Evolutionary conservation across 106 monocot genomes (phyloP), one percentile per base, ranked within the genome.

Genomic region (Dioscorea alata): DNA sequence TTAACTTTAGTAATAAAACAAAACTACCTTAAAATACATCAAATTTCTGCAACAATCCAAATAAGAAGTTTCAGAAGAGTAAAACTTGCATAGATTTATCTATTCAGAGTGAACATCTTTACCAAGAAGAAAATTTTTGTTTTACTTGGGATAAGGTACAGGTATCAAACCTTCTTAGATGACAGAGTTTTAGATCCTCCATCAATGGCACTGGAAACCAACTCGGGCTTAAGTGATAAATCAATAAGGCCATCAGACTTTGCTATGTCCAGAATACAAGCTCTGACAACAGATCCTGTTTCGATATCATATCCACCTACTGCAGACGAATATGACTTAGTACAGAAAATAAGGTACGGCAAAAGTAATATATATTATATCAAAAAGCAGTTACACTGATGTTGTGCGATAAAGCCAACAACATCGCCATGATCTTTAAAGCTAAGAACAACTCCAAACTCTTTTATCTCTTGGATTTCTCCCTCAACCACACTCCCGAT

Each of bases 361-460:
- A 3, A 8, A 42, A 42, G 42, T 5, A 42, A 54, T 0, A 54
- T 19, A 18, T 54, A 4, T 6, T 54, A 4, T 4, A 54, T 54
- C 22, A 67, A 50, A 50, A 52, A 64, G 48, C 15, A 61, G 74
- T 79, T 84, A 96, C 96, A 78, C 49, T 99, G 97, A 82, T 92
- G 87, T 23, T 87, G 66, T 56, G 89, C 71, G 50, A 89, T 69
- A 74, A 99, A 92, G 17, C 97, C 97, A 83, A 99, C 84, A 71
- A 81, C 64, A 81, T 90, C 83, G 61, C 24, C 56, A 61, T 87
- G 77, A 59, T 83, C 70, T 74, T 87, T 79, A 66, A 99, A 92
- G 60, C 77, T 83, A 56, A 99, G 34, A 50, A 92, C 81, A 23
- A 87, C 67, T n/a, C 97, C 97, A 66, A 74, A 83, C 25, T 99